Conservation (phyloP, 495 filamentous ascomycete genomes). For the Talaromyces ruber region DNA sequence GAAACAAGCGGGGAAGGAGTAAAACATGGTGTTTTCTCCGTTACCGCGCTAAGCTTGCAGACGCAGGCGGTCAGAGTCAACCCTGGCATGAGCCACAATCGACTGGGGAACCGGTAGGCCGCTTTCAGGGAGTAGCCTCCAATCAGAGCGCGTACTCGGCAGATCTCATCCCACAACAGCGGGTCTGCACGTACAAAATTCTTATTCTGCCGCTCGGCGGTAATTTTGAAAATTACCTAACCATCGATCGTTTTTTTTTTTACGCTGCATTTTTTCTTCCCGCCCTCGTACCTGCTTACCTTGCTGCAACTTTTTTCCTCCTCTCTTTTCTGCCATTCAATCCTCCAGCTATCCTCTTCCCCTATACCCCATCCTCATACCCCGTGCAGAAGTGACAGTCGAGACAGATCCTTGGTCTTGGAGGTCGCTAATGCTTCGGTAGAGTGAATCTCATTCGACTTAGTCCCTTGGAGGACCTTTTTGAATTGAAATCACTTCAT, state of each 20-base stretch:
- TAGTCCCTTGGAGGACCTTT: slow-evolving; percentile 8
- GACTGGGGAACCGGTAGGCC: not conserved
- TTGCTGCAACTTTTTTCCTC: slow-evolving; percentile 3
- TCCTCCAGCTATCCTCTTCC: not conserved
- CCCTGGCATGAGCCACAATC: not conserved
- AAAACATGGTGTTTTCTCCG: not conserved
- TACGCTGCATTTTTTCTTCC: not conserved
- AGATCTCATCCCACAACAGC: not conserved
- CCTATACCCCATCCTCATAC: slow-evolving; percentile 1
- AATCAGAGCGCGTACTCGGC: not conserved
- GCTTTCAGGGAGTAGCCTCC: not conserved
- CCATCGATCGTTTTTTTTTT: not conserved
- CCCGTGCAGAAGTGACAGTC: slow-evolving; percentile 4
- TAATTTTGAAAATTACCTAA: not conserved
- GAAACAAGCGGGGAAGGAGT: not conserved
- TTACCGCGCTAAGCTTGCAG: not conserved
- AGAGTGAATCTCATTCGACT: slow-evolving; percentile 26
- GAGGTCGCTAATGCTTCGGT: slow-evolving; percentile 38
- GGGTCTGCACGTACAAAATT: not conserved
- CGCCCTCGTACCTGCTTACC: slow-evolving; percentile 5
- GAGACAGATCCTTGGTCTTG: slow-evolving; percentile 9
- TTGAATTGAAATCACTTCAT: slow-evolving; percentile 14
- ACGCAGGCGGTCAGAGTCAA: not conserved
- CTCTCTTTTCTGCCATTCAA: slow-evolving; percentile 9
- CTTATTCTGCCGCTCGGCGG: not conserved